These are phyloP conservation scores for Pichia inconspicua DNA, from an alignment of 1,139 yeast species.

Conservation along the genomic window DNA sequence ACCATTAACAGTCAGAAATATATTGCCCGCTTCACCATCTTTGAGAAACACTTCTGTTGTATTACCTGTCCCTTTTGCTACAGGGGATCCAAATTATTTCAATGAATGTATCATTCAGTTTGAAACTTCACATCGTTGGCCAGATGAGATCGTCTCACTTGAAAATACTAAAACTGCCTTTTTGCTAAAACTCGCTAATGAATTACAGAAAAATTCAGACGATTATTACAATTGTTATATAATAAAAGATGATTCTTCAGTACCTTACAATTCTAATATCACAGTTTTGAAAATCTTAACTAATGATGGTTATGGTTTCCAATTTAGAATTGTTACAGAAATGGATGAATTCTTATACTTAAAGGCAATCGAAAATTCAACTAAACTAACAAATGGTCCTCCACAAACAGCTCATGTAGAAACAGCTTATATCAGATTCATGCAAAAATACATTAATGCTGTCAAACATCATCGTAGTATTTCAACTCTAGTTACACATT, in stretches of 20 bases:
- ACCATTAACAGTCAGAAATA: constrained; percentile 66
- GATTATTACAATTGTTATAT: constrained; percentile 47
- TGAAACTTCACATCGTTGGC: constrained; percentile 91
- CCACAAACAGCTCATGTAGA: constrained; percentile 55
- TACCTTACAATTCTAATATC: constrained; percentile 53
- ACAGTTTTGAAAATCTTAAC: constrained; percentile 59
- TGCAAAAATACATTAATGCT: constrained; percentile 58
- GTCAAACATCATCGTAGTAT: constrained; percentile 80
- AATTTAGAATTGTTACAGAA: constrained; percentile 65
- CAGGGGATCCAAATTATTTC: constrained; percentile 70
- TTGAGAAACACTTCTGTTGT: constrained; percentile 67
- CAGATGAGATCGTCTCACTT: constrained; percentile 76
- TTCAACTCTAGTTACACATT: constrained; percentile 61
- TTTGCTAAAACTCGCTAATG: constrained; percentile 56
- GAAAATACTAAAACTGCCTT: constrained; percentile 91
- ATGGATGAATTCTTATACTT: constrained; percentile 70
- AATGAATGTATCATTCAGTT: constrained; percentile 78
- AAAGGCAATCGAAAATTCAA: constrained; percentile 56
- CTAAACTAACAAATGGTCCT: constrained; percentile 27
- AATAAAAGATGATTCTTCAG: constrained; percentile 48
- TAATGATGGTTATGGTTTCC: constrained; percentile 84
- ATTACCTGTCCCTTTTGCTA: constrained; percentile 79
- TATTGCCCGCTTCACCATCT: constrained; percentile 65
- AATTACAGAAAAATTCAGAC: constrained; percentile 38
- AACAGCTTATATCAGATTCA: constrained; percentile 55